Conservation (phyloP, 2,329 filamentous ascomycete species). For the Ophiostoma novo-ulmi region DNA sequence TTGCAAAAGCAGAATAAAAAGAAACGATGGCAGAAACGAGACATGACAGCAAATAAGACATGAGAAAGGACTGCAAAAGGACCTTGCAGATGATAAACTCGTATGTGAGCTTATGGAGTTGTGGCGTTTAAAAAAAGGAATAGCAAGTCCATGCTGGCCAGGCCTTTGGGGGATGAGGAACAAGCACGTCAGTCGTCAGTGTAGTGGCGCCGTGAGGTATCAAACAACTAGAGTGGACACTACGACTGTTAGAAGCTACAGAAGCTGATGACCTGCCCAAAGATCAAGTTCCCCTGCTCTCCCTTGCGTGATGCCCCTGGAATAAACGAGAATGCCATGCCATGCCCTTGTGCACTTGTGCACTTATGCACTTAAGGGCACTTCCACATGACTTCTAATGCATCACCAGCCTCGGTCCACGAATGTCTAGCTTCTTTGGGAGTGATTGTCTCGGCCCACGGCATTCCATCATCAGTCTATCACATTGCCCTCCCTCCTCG, state of each 20-base stretch:
- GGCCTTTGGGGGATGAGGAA: too few species aligned
- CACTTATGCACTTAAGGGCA: neutral
- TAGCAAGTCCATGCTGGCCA: too few species aligned
- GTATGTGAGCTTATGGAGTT: neutral
- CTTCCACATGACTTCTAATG: neutral
- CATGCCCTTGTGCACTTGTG: neutral
- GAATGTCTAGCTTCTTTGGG: neutral
- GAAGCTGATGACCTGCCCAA: neutral
- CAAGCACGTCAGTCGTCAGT: too few species aligned
- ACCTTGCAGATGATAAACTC: neutral
- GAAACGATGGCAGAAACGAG: neutral
- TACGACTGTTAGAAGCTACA: too few species aligned
- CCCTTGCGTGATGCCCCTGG: neutral
- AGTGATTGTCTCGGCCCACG: neutral
- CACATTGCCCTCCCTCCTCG: too few species aligned
- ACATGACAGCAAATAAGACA: slow-evolving; percentile 8
- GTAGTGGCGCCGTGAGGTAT: too few species aligned
- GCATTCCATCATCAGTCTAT: neutral
- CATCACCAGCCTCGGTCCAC: neutral
- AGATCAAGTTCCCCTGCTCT: neutral
- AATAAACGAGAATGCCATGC: neutral
- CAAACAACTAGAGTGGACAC: too few species aligned
- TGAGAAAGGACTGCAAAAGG: neutral
- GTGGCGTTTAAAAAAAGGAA: neutral
- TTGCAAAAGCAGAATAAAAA: neutral